Evolutionary conservation across 148 eudicot genomes (phyloP), one percentile per base, ranked within the genome.

Genomic region (Dianthus caryophyllus): DNA sequence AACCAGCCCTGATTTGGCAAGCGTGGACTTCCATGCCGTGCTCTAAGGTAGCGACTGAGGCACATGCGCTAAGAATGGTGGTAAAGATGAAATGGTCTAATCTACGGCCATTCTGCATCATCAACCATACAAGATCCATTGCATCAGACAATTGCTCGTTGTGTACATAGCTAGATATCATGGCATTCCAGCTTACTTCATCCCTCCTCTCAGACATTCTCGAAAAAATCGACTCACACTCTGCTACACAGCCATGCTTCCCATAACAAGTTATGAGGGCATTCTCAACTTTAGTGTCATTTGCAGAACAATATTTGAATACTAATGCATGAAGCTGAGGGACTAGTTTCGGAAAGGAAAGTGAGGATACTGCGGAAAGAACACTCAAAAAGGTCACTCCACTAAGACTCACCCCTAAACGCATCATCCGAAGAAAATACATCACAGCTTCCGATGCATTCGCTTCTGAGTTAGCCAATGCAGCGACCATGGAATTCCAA

Each of bases 21-120:
- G 85, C 97, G 77, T 90, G 97, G 67, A 84, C 84, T 78, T 88
- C 95, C 91, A 88, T 85, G 22, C 97, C 97, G 26, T 79, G 85
- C 65, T 88, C 91, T 73, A 90, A 67, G 63, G 97, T 85, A 63
- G 97, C 89, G 69, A 88, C 78, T 1, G 95, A 88, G 51, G 97
- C 97, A 77, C 91, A 90, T 30, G 91, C 91, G 70, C 97, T 90
- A 25, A 90, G 85, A 72, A 90, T 87, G 47, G 89, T 83, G 46
- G 95, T 85, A 64, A 81, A 84, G 49, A 90, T 84, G 76, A 81
- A 88, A 54, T 75, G 77, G 71, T 90, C 95, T 75, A 88, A 66
- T 75, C 77, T 84, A 38, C 71, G 79, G 52, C 95, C 95, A 53
- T 66, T 78, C 44, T 79, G 88, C 80, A 88, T 62, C 91, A 90